These are phyloP conservation scores for Entomortierella lignicola DNA, from an alignment of 192 early-diverging fungal genomes.

Conservation along the genomic window DNA sequence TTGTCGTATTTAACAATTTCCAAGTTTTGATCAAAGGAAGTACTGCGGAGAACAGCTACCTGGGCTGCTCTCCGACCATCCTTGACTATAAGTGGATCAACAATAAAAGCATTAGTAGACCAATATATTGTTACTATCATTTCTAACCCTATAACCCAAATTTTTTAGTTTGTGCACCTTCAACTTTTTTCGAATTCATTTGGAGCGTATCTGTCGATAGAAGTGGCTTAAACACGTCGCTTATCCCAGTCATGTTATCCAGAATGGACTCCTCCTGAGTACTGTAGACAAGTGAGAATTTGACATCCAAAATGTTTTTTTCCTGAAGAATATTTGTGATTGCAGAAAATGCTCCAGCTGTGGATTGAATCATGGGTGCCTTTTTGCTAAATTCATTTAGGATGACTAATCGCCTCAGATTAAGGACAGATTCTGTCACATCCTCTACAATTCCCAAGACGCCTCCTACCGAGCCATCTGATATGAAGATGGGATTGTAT, in stretches of 20 bases:
- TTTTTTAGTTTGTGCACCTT: too few species aligned
- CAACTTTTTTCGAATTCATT: too few species aligned
- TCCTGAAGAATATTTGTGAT: constrained; percentile 45
- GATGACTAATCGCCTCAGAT: constrained; percentile 44
- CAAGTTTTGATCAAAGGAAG: constrained; percentile 47
- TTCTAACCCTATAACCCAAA: too few species aligned
- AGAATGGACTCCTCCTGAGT: constrained; percentile 5
- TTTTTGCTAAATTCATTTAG: constrained; percentile 52
- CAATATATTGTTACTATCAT: too few species aligned
- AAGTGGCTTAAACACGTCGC: constrained; percentile 10
- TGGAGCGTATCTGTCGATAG: neutral
- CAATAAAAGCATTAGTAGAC: neutral
- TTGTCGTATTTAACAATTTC: constrained; percentile 16
- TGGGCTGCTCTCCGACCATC: constrained; percentile 24
- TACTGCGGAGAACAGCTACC: constrained; percentile 29
- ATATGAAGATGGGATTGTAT: constrained; percentile 44
- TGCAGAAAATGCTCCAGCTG: constrained; percentile 33
- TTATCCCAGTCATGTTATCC: neutral
- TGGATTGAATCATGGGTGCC: constrained; percentile 32
- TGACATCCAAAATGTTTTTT: constrained; percentile 34
- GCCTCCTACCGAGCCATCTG: constrained; percentile 40
- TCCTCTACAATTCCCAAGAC: constrained; percentile 52
- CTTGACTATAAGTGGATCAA: constrained; percentile 13
- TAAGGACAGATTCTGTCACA: constrained; percentile 45
- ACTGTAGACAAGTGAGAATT: constrained; percentile 43